Percentiles rank a stretch among this genome's conserved stretches.
These are phyloP conservation scores for Eucalyptus regnans DNA, from an alignment of 345 rosid species.

Conservation along the genomic window DNA sequence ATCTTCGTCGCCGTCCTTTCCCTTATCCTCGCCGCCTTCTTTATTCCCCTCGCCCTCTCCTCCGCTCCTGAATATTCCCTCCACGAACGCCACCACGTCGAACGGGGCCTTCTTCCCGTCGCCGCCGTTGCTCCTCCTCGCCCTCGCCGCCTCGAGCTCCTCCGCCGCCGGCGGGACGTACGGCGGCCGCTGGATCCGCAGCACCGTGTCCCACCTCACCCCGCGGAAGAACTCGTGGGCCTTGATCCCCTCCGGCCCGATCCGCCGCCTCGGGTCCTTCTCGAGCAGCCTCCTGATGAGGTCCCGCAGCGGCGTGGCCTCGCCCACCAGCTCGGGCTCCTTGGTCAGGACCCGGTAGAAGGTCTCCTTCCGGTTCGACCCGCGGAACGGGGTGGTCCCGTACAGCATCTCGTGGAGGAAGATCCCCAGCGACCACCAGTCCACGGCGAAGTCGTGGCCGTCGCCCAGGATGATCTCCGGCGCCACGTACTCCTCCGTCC, in stretches of 20 bases:
- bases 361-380: conserved; percentile 57
- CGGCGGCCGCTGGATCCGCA: conserved; percentile 53
- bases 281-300: conserved; percentile 42
- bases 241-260: conserved; percentile 43
- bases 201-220: conserved; percentile 41
- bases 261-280: conserved; percentile 64
- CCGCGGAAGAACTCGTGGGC: conserved; percentile 60
- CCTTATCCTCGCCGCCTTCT: not conserved
- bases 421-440: conserved; percentile 91
- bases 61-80: conserved; percentile 17
- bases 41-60: not conserved
- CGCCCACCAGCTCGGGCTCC: conserved; percentile 49
- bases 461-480: conserved; percentile 66
- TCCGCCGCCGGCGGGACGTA: conserved; percentile 29
- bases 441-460: conserved; percentile 84
- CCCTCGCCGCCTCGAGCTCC: not conserved
- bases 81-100: conserved; percentile 60
- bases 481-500: conserved; percentile 91
- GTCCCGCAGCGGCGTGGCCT: conserved; percentile 61
- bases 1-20: not conserved
- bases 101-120: not conserved
- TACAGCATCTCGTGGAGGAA: conserved; percentile 86
- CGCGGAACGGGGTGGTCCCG: conserved; percentile 74
- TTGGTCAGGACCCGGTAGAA: conserved; percentile 46
- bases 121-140: not conserved